These are phyloP conservation scores for Puccinia sorghi DNA, from an alignment of 1,284 basidiomycete species.

Conservation along the genomic window DNA sequence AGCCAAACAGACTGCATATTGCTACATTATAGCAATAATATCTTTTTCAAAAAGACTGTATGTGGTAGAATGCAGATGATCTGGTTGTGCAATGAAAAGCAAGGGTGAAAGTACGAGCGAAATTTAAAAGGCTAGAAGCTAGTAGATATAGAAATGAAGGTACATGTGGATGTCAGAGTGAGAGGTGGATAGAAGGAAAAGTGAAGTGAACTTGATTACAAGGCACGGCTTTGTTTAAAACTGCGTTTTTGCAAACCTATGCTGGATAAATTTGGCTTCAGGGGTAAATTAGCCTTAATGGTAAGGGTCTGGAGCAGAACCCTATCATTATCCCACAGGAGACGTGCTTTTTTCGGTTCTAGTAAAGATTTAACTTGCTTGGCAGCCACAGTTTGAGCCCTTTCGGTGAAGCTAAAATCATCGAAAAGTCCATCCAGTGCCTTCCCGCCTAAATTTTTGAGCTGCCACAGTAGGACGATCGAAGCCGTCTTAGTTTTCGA, in stretches of 20 bases:
- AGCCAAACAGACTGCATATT: no score
- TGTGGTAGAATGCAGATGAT: no score
- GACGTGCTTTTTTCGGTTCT: neutral
- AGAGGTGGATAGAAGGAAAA: neutral
- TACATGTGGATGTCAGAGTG: neutral
- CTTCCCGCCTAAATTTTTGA: neutral
- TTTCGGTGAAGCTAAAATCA: neutral
- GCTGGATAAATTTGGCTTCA: no score
- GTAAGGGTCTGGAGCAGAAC: neutral
- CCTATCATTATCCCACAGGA: neutral
- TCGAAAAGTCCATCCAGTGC: neutral
- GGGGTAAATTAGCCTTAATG: no score
- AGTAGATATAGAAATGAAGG: neutral
- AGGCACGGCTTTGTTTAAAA: neutral
- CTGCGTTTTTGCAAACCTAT: neutral
- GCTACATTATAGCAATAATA: no score
- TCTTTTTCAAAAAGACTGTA: no score
- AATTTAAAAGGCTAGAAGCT: no score
- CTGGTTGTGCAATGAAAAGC: neutral
- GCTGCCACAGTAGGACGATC: neutral
- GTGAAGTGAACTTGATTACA: neutral
- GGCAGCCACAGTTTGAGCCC: neutral
- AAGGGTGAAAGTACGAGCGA: no score
- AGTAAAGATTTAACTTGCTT: neutral
- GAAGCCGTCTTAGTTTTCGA: neutral